Evolutionary conservation across 768 basidiomycete species (phyloP), one percentile per base, ranked within the genome.

Genomic region (Obba rivulosa): DNA sequence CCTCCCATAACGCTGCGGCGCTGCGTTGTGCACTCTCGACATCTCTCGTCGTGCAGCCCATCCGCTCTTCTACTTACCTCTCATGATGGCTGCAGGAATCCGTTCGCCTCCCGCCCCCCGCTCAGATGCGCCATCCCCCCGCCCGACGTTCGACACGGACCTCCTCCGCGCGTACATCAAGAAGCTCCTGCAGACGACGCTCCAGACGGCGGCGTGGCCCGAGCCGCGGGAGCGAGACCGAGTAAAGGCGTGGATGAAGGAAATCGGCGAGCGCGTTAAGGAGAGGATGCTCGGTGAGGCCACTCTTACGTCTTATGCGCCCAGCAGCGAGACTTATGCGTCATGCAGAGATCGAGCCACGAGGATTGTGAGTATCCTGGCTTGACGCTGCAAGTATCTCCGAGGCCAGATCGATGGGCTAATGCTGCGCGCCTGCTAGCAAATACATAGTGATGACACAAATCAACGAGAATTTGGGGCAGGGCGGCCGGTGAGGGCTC

Each of bases 401-500:
- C 5, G 28, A 21, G 42, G 50, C 45, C 41, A 43, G 47, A 48
- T 36, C 34, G 11, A 18, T 16, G 31, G 34, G 39, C 45, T 51
- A 20, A 52, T 42, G 34, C 14, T 56, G 43, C 25, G 39, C 34
- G 18, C 45, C 48, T 50, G 57, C 47, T 58, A 92, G 90, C 62
- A 92, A 92, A 73, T 92, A 89, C 61, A 80, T 91, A 49, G 89
- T 92, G 37, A 71, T 90, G 41, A 89, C 87, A 22, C 89, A 90
- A 61, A 81, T 90, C 52, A 86, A 80, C 62, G 88, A 90, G 71
- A 92, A 92, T 57, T 72, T 79, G 50, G 85, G 87, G 3, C 89
- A 92, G 65, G 90, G 88, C 48, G 87, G 87, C 61, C 80, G 87
- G 88, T 90, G 59, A 64, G 82, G 66, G 24, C 36, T 24, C 42